Base-by-base conservation (phyloP, 2,329 filamentous ascomycete genomes). In the Ramichloridium luteum region DNA sequence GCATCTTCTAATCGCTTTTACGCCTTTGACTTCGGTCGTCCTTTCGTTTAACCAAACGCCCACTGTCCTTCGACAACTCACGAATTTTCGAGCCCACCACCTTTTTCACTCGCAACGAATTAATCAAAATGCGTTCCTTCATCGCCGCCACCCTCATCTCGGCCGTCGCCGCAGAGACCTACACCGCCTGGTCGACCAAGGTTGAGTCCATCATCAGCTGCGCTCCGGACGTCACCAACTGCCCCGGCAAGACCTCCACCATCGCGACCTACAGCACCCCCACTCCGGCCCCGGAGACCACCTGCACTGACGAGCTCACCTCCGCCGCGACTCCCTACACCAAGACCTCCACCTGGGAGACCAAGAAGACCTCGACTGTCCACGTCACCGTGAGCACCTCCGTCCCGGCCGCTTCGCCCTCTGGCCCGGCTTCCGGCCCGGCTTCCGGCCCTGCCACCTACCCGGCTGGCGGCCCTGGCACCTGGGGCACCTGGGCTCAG, bases 321-420 rank as follows among this genome's bases (percentile, higher is more conserved):
- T 8, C 20, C 20, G 40, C 47, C n/a, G 41, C 48, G 10, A 35
- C 38, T 22, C 28, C 45, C 22, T 49, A 49, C 8, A 41, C 37
- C 32, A 66, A 62, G 1, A 61, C 57, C 15, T 58, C 65, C 43
- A 59, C 55, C 11, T 58, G 57, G 8, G 20, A 23, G 8, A n/a
- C 20, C 20, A 8, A 23, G 8, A 23, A 23, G 20, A 8, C 20
- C 47, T 54, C 56, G 5, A 48, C 50, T 16, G 44, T 41, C 28
- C 37, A 56, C 28, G 50, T 46, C 13, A 47, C 57, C 18, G n/a
- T n/a, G n/a, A n/a, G n/a, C n/a, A n/a, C n/a, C n/a, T n/a, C n/a
- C n/a, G n/a, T n/a, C n/a, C n/a, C n/a, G n/a, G n/a, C n/a, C n/a
- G n/a, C n/a, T n/a, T n/a, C n/a, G n/a, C n/a, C n/a, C n/a, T n/a